Conservation (phyloP, 2,329 filamentous ascomycete genomes). For the Fusarium lateritium region DNA sequence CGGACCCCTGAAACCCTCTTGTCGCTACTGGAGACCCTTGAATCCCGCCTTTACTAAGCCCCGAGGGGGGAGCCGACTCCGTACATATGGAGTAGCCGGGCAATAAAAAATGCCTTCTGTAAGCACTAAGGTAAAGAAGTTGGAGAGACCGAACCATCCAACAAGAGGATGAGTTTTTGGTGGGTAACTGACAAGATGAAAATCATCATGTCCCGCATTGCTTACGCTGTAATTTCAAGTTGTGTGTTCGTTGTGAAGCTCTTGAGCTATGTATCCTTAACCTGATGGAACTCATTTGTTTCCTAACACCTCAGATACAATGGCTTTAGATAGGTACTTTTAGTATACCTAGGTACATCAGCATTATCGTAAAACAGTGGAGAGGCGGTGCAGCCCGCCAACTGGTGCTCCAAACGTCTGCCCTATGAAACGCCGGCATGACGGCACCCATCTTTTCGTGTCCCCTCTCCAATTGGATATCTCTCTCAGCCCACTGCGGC, state of each 20-base stretch:
- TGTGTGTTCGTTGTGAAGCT: no score
- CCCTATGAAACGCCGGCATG: conserved; percentile 40
- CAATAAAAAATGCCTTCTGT: conserved; percentile 6
- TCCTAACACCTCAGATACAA: neutral
- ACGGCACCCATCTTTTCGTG: conserved; percentile 12
- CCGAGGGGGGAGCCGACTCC: conserved; percentile 5
- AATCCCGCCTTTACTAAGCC: conserved; percentile 14
- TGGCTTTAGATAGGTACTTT: neutral
- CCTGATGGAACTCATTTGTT: neutral
- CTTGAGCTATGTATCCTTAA: no score
- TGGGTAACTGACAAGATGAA: conserved; percentile 1
- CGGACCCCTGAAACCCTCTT: conserved; percentile 29
- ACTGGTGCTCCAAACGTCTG: conserved; percentile 25
- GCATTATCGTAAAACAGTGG: conserved; percentile 19
- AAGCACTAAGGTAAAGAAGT: conserved; percentile 24
- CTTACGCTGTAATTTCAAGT: neutral
- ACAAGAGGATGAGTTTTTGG: neutral
- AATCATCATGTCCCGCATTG: neutral
- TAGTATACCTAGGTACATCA: neutral
- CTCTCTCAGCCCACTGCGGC: conserved; percentile 27
- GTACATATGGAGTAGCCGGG: conserved; percentile 2
- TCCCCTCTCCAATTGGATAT: conserved; percentile 24
- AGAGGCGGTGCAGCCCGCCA: conserved; percentile 37
- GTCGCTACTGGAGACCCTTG: conserved; percentile 29
- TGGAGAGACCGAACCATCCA: conserved; percentile 17